Evolutionary conservation across 257 asterid genomes (phyloP), one percentile per base, ranked within the genome.

Genomic region (Paraleonurus japonicus): DNA sequence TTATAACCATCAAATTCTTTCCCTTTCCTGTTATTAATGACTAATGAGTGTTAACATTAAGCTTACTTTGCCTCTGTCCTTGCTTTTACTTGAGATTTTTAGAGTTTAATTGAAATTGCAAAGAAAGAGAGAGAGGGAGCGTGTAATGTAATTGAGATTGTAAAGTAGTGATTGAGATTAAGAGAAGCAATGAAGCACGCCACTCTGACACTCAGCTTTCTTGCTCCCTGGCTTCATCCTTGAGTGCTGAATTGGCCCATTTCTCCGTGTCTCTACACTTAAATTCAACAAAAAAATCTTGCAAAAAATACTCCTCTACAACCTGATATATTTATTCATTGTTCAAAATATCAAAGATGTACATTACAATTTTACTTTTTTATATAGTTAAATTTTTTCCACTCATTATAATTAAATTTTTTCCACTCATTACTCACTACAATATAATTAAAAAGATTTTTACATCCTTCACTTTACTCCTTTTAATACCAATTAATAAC

Each of bases 111-210:
- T 16, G 39, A 22, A 62, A 61, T 30, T 16, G 16, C 27, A 7
- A 28, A 28, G 28, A 19, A 45, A 53, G 32, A 20, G 28, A 19
- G 60, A 53, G 32, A 20, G 62, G 7, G 71, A 48, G 75, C n/a
- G 47, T 30, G 33, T 30, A n/a, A n/a, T n/a, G n/a, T 39, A 53
- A 47, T 17, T 71, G 66, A 61, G 73, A 64, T 61, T 67, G 70
- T 33, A 67, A 63, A 48, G 74, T 65, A 59, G 65, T 70, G 79
- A 78, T 57, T 72, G 71, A 61, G 74, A 55, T 70, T 65, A 76
- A 78, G 79, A 69, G 79, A 76, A 75, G 50, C 75, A 60, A 65
- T 33, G 75, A 75, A 48, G 92, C 92, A 82, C 88, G 88, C 90
- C 79, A 77, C 70, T 65, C 90, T 81, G 88, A 85, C 89, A 77